Evolutionary conservation across 345 rosid genomes (phyloP).

Genomic region (Moricandia moricandioides): DNA sequence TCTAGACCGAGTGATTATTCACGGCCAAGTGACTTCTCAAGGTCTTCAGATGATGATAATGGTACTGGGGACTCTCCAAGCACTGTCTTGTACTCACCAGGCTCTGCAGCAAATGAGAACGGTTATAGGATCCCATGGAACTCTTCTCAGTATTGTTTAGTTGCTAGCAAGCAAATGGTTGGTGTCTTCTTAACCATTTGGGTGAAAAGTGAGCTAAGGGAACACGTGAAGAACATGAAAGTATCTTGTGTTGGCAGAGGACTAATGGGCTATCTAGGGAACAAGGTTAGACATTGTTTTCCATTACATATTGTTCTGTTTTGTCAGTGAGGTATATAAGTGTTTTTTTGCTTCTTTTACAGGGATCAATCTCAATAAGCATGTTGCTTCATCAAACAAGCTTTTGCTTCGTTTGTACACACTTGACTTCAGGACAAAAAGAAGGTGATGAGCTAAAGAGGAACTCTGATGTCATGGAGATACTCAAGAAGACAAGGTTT

Average conservation of each 20-base stretch:
- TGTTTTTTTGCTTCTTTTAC: conserved; percentile 34
- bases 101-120: conserved; percentile 58
- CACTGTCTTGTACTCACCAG: conserved; percentile 79
- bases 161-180: conserved; percentile 96
- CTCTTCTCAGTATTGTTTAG: conserved; percentile 78
- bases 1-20: conserved; percentile 90
- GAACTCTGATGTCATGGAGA: conserved; percentile 44
- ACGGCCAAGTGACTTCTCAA: conserved; percentile 84
- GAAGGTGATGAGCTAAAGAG: conserved; percentile 42
- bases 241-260: conserved; percentile 98
- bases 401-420: conserved; percentile 40
- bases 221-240: conserved; percentile 87
- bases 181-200: conserved; percentile 91
- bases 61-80: conserved; percentile 92
- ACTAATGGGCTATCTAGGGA: conserved; percentile 96
- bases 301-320: not conserved
- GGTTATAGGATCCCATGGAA: conserved; percentile 68
- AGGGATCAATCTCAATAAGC: conserved; percentile 98
- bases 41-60: conserved; percentile 96
- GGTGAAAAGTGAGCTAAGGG: conserved; percentile 89
- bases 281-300: conserved; percentile 58
- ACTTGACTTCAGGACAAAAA: conserved; percentile 40
- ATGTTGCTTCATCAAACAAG: conserved; percentile 73
- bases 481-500: conserved; percentile 46
- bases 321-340: conserved; percentile 3